Conservation (phyloP, 2,329 filamentous ascomycete genomes). For the Emericellopsis atlantica region DNA sequence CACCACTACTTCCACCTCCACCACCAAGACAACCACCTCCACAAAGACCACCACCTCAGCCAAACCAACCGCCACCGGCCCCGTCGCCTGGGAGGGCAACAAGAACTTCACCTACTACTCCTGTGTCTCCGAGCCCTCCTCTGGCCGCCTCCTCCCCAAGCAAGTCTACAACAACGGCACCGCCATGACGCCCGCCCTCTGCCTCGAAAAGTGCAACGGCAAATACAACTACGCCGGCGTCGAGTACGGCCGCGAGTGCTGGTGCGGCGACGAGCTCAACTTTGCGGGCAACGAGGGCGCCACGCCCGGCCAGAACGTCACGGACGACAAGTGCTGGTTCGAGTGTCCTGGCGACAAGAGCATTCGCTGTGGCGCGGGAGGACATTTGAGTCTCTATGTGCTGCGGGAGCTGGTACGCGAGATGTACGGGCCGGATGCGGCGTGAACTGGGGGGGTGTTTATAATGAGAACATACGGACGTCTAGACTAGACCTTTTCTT, state of each 20-base stretch:
- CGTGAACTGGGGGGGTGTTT: background rate
- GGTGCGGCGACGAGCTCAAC: constrained; percentile 19
- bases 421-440: too few relatives aligned
- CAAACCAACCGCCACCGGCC: constrained; percentile 10
- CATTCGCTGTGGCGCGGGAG: constrained; percentile 16
- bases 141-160: constrained; percentile 15
- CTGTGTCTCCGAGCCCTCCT: constrained; percentile 19
- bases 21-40: constrained; percentile 1
- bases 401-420: constrained; percentile 3
- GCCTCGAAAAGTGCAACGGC: constrained; percentile 16
- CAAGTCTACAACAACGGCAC: constrained; percentile 16
- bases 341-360: constrained; percentile 19
- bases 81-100: constrained; percentile 18
- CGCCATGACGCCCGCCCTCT: constrained; percentile 19
- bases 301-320: constrained; percentile 15
- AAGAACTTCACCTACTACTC: constrained; percentile 23
- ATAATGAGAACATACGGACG: too few relatives aligned
- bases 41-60: constrained; percentile 5
- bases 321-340: constrained; percentile 16
- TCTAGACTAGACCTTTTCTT: too few relatives aligned
- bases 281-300: constrained; percentile 10
- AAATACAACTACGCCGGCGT: constrained; percentile 21
- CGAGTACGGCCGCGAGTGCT: constrained; percentile 24
- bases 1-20: background rate
- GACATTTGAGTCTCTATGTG: constrained; percentile 18